Base-by-base conservation (phyloP, 768 basidiomycete genomes). In the Baorangia bicolor region DNA sequence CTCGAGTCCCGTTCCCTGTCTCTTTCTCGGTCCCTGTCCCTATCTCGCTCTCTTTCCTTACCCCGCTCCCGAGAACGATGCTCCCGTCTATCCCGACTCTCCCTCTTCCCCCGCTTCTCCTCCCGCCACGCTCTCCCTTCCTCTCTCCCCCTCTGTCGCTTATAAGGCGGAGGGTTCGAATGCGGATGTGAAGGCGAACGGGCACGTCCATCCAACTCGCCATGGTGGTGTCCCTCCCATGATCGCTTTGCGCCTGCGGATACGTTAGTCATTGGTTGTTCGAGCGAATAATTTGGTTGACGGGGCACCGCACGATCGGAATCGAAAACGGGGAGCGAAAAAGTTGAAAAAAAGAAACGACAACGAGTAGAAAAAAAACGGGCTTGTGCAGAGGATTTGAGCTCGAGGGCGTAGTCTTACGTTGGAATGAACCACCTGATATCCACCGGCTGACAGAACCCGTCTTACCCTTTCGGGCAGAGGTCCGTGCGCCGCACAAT, bases 161-260 rank as follows among this genome's bases (percentile, higher is more conserved):
- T 89, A 65, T 80, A 63, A 20, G 59, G 23, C 21, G 21, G 45
- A 39, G 51, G 7, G 33, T 55, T 49, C 14, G 45, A 33, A 44
- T 59, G 45, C 21, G 52, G 10, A 51, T 52, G 40, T 21, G 61
- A 59, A 38, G 62, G 59, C 20, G 64, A 60, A 28, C 56, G 61
- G 3, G 45, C n/a, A 13, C 43, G 65, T 31, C 54, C 65, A 35
- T 75, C 73, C 51, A 62, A 53, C 56, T 74, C 73, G 61, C 61
- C 78, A 65, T 65, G 66, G 55, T 73, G 66, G 53, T 73, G 67
- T 77, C 81, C 85, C 66, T 89, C 87, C 85, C 83, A 83, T 60
- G 85, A 75, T 73, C 89, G 87, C 86, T 91, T 91, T 72, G 80
- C 78, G 79, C 89, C 89, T 90, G 89, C 80, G 78, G 85, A 77